Conservation (phyloP, 495 filamentous ascomycete genomes). For the Lasiosphaeria ovina region DNA sequence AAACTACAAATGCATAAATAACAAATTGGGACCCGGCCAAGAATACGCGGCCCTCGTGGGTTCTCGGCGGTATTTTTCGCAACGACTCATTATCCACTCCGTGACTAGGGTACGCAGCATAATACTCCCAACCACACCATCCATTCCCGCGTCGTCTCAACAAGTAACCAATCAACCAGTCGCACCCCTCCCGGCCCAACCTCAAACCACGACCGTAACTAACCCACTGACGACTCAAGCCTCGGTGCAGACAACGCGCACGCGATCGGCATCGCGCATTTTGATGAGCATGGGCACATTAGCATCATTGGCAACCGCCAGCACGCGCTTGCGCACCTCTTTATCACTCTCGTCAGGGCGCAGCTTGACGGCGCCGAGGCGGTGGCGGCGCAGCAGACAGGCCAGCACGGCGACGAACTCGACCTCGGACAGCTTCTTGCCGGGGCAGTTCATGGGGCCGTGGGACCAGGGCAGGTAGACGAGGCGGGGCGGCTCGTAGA, state of each 20-base stretch:
- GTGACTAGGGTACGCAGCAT: too few species aligned
- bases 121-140: too few species aligned
- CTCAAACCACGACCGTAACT: too few species aligned
- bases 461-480: conserved; percentile 50
- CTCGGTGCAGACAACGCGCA: conserved; percentile 19
- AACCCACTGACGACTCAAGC: too few species aligned
- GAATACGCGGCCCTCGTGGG: too few species aligned
- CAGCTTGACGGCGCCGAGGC: conserved; percentile 26
- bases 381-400: conserved; percentile 37
- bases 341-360: conserved; percentile 30
- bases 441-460: conserved; percentile 47
- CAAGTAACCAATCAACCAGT: too few species aligned
- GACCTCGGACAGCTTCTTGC: conserved; percentile 52
- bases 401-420: conserved; percentile 52
- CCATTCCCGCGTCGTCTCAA: too few species aligned
- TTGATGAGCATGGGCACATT: conserved; percentile 32
- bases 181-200: too few species aligned
- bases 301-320: conserved; percentile 35
- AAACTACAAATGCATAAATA: too few species aligned
- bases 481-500: conserved; percentile 33
- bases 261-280: conserved; percentile 36
- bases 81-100: too few species aligned
- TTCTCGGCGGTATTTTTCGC: too few species aligned
- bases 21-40: too few species aligned
- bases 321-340: conserved; percentile 30